Percentiles rank a stretch among this genome's conserved stretches.
Conservation (phyloP, 2,329 filamentous ascomycete species). For the Rutstroemia sp. region DNA sequence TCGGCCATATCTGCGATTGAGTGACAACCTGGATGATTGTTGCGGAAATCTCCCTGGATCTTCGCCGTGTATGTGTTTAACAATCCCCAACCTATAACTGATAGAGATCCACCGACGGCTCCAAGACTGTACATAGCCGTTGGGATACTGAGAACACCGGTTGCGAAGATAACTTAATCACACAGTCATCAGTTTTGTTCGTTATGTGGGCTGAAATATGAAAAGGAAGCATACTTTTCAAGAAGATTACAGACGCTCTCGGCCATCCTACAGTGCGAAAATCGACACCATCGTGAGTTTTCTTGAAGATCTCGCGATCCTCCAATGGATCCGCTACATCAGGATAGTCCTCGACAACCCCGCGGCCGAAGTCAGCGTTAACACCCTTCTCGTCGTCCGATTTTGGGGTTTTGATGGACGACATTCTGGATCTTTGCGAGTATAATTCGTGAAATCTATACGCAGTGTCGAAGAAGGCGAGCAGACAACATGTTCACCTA, state of each 20-base stretch:
- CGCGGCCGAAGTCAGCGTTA: conserved; percentile 7
- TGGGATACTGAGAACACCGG: conserved; percentile 35
- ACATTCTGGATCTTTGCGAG: not conserved
- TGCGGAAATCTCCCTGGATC: conserved; percentile 43
- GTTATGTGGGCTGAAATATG: too few species aligned
- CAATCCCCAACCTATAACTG: conserved; percentile 30
- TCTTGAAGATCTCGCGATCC: conserved; percentile 38
- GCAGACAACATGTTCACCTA: too few species aligned
- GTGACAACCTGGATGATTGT: conserved; percentile 43
- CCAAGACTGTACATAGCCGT: conserved; percentile 36
- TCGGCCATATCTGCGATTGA: not conserved
- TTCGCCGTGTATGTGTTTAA: conserved; percentile 33
- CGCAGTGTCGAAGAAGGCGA: too few species aligned
- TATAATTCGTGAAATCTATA: too few species aligned
- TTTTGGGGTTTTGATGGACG: conserved; percentile 16
- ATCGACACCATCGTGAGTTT: conserved; percentile 34
- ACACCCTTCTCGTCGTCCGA: conserved; percentile 17
- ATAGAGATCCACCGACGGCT: conserved; percentile 34
- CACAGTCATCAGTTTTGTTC: too few species aligned
- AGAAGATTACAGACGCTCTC: conserved; percentile 29
- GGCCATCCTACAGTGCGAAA: conserved; percentile 35
- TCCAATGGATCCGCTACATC: conserved; percentile 19
- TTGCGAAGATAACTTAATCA: conserved; percentile 32
- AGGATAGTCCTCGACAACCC: conserved; percentile 25
- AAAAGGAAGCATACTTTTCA: conserved; percentile 30